A percentile compares a stretch with the other conserved stretches of the same genome.
Conservation (phyloP, 208 protist genomes). For the Naegleria lovaniensis region DNA sequence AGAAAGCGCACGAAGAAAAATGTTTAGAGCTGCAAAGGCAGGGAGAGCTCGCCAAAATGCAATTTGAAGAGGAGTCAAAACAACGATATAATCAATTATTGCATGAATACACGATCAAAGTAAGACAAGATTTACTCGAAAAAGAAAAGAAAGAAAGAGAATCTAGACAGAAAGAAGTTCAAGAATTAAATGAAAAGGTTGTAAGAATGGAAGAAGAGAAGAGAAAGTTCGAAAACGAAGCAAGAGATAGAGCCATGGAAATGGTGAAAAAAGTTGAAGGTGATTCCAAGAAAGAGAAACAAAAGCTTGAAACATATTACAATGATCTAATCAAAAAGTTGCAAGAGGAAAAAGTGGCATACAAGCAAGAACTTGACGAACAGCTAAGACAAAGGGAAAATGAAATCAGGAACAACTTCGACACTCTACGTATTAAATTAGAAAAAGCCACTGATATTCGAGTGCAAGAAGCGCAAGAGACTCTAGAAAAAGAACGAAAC, state of each 20-base stretch:
- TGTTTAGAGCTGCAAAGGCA: background rate
- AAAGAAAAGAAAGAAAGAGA: constrained; percentile 28
- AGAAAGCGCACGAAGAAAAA: background rate
- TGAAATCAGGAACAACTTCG: background rate
- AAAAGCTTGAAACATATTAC: constrained; percentile 19
- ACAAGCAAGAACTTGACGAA: constrained; percentile 24
- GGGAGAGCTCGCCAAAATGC: background rate
- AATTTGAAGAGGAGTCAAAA: constrained; percentile 16
- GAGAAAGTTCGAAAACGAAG: background rate
- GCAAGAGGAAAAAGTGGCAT: background rate
- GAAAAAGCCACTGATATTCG: background rate
- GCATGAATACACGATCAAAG: background rate
- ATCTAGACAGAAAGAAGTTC: background rate
- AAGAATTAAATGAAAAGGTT: background rate
- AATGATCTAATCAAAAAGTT: background rate
- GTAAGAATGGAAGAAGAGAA: constrained; percentile 14
- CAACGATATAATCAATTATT: background rate
- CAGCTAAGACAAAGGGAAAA: background rate
- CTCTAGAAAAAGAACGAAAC: constrained; percentile 15
- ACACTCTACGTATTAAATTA: background rate
- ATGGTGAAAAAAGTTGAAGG: background rate
- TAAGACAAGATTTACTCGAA: constrained; percentile 10
- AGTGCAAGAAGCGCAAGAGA: background rate
- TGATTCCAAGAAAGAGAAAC: background rate
- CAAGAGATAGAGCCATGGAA: background rate